Evolutionary conservation across 257 asterid species (phyloP), one percentile per base, ranked within the genome.

Genomic region (Striga asiatica): DNA sequence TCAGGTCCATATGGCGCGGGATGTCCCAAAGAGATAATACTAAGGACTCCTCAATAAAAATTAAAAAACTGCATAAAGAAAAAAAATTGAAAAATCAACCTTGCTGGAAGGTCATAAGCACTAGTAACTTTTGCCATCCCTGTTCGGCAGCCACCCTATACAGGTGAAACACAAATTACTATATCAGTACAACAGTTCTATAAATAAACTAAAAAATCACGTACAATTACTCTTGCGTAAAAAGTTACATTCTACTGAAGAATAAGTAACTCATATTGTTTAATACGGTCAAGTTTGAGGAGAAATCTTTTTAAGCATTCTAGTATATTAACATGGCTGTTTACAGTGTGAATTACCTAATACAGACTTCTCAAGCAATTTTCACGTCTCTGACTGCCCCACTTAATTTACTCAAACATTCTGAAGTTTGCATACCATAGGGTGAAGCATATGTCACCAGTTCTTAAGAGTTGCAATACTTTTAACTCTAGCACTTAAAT

Each of bases 131-230:
- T 92, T 58, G 95, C 94, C 95, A 84, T 84, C 76, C 99, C 99
- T 37, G 99, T 92, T 62, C 97, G 88, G 72, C 99, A 92, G 54
- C 95, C 99, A 66, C 99, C 99, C 99, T 92, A 64, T 38, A 54
- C 53, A 54, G 39, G 63, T 16, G 32, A 64, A 59, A 56, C 52
- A 51, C 23, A 64, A 43, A 60, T 31, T 38, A 64, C 45, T 16
- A 70, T 71, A 70, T 69, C 61, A 62, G 76, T n/a, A n/a, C n/a
- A 65, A 42, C 29, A 29, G 16, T 27, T 53, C 45, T 43, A 16
- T 38, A 54, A 37, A 69, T 48, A 48, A 38, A 55, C 34, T 35
- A 37, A 46, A n/a, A 7, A 37, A 34, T 1, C 11, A 14, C 31
- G 34, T 23, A 24, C 11, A 6, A 32, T 39, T n/a, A n/a, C n/a